Evolutionary conservation across 2,329 filamentous ascomycete species (phyloP), one percentile per base, ranked within the genome.

Genomic region (Neospermospora avenae): DNA sequence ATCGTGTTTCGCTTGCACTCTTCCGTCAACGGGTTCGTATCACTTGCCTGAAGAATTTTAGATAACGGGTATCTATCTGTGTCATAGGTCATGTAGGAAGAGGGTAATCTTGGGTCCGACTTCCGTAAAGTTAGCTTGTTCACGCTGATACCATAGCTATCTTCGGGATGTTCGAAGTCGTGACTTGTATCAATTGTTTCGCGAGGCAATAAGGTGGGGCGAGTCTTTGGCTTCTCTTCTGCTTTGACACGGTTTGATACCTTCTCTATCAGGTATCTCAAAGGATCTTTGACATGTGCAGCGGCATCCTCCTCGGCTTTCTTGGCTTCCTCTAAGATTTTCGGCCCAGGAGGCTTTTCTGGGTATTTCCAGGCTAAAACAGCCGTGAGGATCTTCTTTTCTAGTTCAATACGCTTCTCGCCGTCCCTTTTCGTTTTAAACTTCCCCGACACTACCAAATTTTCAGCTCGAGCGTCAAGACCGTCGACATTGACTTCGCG

Each of bases 81-180:
- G 13, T 55, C 13, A 51, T 52, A 55, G 7, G 41, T 39, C 13
- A 22, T 28, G 41, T 52, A 52, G 22, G 55, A 60, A 18, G 37
- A 48, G 4, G 31, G 44, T 18, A 16, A 22, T 35, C 24, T 13
- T 18, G 39, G 16, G 16, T 42, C 37, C 16, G 49, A 16, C 3
- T 35, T 45, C 42, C 13, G 45, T 31, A 48, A 55, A 22, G 55
- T 58, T 18, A 60, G 55, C 24, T 56, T 52, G 5, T n/a, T n/a
- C 18, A 60, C 55, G 39, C 14, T 58, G 28, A 63, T 56, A 18
- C 51, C 55, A 28, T 60, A 58, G n/a, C 45, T 46, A 1, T 52
- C 34, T 4, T 54, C 31, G 18, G 34, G 34, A 10, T 31, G 44
- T 13, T 48, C 13, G 28, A 55, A 55, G 2, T 35, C 24, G 25